Conservation (phyloP, 805 yeast species). For the Martiniozyma abietophila region DNA sequence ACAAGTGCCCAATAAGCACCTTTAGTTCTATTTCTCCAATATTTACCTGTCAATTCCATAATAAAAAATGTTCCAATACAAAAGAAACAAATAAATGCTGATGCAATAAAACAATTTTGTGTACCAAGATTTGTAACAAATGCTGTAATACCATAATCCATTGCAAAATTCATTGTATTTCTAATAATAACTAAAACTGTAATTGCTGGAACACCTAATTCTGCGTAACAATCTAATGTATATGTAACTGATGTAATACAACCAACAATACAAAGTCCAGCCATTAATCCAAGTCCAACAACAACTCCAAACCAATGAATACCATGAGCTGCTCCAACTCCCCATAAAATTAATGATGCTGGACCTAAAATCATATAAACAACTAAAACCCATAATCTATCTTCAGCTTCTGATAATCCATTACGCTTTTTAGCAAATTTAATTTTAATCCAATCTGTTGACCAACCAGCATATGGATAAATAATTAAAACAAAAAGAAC, state of each 20-base stretch:
- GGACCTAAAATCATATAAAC: conserved; percentile 43
- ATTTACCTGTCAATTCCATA: conserved; percentile 28
- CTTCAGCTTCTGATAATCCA: conserved; percentile 50
- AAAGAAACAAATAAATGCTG: conserved; percentile 43
- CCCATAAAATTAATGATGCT: conserved; percentile 49
- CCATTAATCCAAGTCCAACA: conserved; percentile 47
- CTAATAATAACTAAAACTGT: conserved; percentile 49
- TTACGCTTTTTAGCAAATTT: conserved; percentile 37
- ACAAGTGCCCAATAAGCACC: conserved; percentile 28
- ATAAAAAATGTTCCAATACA: conserved; percentile 37
- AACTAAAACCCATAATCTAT: conserved; percentile 42
- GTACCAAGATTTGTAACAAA: conserved; percentile 46
- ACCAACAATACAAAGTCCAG: conserved; percentile 46
- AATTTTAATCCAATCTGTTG: conserved; percentile 43
- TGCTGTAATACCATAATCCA: conserved; percentile 51
- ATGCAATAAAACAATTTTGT: conserved; percentile 47
- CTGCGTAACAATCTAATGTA: conserved; percentile 46
- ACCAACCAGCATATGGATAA: conserved; percentile 38
- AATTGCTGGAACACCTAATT: conserved; percentile 43
- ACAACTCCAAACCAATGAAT: conserved; percentile 48
- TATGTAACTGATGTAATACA: conserved; percentile 44
- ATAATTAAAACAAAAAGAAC: conserved; percentile 36
- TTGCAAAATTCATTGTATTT: conserved; percentile 50
- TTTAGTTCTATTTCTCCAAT: conserved; percentile 29
- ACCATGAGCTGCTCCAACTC: conserved; percentile 49